A percentile compares a stretch with the other conserved stretches of the same genome.
Conservation (phyloP, 2,329 filamentous ascomycete genomes). For the Calonectria montana region DNA sequence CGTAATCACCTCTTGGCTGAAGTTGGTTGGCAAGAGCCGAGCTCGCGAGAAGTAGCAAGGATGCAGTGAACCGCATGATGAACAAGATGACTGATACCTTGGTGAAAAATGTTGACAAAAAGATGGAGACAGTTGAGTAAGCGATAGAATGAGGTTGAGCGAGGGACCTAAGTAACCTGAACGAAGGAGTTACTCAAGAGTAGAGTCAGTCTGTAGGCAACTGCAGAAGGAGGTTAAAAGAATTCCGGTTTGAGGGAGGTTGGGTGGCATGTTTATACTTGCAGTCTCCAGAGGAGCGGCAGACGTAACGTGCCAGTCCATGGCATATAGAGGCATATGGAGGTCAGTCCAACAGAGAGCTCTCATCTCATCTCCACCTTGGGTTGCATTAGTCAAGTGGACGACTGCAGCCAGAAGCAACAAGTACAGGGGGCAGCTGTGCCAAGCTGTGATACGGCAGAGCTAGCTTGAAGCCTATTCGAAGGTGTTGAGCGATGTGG, state of each 20-base stretch:
- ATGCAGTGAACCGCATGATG: constrained; percentile 42
- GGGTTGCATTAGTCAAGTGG: constrained; percentile 35
- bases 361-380: constrained; percentile 33
- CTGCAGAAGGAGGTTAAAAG: constrained; percentile 27
- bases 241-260: constrained; percentile 27
- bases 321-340: constrained; percentile 38
- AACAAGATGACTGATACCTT: constrained; percentile 19
- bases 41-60: constrained; percentile 39
- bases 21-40: constrained; percentile 39
- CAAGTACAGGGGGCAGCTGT: constrained; percentile 28
- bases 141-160: constrained; percentile 34
- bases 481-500: constrained; percentile 38
- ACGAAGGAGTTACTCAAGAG: constrained; percentile 43
- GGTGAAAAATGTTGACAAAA: constrained; percentile 33
- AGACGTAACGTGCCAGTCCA: constrained; percentile 23
- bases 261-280: constrained; percentile 39
- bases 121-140: constrained; percentile 35
- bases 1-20: constrained; percentile 27
- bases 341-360: constrained; percentile 30
- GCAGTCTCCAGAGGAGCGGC: constrained; percentile 18
- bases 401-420: constrained; percentile 34
- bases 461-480: constrained; percentile 35
- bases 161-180: constrained; percentile 46
- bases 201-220: constrained; percentile 22
- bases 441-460: constrained; percentile 40